phyloP scores from a whole-genome alignment of 352 stramenopile genomes.

The Globisporangium cystogenes region DNA sequence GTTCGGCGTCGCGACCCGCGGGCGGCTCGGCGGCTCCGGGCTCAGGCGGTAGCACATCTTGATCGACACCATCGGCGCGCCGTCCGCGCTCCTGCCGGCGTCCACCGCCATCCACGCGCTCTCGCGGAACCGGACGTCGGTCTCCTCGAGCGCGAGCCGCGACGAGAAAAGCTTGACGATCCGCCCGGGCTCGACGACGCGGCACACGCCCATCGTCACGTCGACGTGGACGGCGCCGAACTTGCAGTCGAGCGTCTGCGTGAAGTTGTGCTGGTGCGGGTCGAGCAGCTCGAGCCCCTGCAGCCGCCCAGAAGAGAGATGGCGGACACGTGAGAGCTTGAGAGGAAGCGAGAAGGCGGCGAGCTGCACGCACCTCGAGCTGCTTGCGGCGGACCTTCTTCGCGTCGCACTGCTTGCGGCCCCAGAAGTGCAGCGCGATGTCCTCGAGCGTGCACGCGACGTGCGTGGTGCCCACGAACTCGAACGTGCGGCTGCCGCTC shows the following conservation, averaged over 20 bases:
- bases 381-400: background rate
- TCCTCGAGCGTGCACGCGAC: background rate
- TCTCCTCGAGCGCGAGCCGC: background rate
- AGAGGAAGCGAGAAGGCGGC: too few relatives aligned
- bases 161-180: background rate
- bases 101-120: background rate
- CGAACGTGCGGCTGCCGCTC: background rate
- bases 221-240: background rate
- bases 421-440: background rate
- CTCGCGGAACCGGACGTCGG: background rate
- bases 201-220: background rate
- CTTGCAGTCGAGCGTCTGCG: background rate
- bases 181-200: background rate
- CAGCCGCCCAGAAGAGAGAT: too few relatives aligned
- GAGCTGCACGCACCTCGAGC: background rate
- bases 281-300: background rate
- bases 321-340: too few relatives aligned
- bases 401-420: background rate
- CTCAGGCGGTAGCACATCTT: background rate
- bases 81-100: background rate
- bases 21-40: background rate
- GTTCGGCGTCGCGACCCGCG: too few relatives aligned
- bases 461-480: background rate
- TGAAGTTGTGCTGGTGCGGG: background rate
- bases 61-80: background rate